Evolutionary conservation across 2,329 filamentous ascomycete genomes (phyloP), one percentile per base, ranked within the genome.

Genomic region (Paradendryphiella salina): DNA sequence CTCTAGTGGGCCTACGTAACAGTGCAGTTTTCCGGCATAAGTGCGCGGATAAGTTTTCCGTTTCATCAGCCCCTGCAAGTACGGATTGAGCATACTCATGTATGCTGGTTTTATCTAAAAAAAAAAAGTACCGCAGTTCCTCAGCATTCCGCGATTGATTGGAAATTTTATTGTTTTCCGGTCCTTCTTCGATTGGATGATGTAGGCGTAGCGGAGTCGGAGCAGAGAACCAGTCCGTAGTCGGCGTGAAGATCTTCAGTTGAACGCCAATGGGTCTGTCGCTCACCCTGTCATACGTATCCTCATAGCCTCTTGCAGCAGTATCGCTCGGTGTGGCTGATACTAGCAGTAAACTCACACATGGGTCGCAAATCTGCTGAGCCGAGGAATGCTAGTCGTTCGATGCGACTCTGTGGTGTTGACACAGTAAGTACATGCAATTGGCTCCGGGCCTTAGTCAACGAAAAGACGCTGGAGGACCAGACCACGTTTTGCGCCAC

Each of bases 371-470:
- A 33, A 33, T 15, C 5, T 14, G n/a, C 29, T 3, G 18, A 36
- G 18, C 37, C 33, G 28, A 15, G 3, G 4, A 15, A 32, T 11
- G 28, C 20, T 29, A 32, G 26, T 33, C 28, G 23, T 45, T 14
- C 14, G 13, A 26, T 13, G 20, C 31, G 41, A 34, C 41, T 29
- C 41, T 34, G 10, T 28, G 28, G 20, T 17, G 38, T 23, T 51
- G 42, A 39, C 20, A 31, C 23, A 9, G 26, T 35, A n/a, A 31
- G 45, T 41, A 34, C 45, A 33, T 29, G 15, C 41, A 46, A 36
- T 23, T 44, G 26, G 44, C 20, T 9, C 32, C 44, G 37, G 49
- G 28, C 36, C 50, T 42, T 36, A 32, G 23, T 20, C 33, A 34
- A 23, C 11, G 33, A 34, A 40, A 32, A 17, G 34, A 21, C 21